Base-by-base conservation (phyloP, 2,329 filamentous ascomycete genomes). In the Cladosporium colombiae region DNA sequence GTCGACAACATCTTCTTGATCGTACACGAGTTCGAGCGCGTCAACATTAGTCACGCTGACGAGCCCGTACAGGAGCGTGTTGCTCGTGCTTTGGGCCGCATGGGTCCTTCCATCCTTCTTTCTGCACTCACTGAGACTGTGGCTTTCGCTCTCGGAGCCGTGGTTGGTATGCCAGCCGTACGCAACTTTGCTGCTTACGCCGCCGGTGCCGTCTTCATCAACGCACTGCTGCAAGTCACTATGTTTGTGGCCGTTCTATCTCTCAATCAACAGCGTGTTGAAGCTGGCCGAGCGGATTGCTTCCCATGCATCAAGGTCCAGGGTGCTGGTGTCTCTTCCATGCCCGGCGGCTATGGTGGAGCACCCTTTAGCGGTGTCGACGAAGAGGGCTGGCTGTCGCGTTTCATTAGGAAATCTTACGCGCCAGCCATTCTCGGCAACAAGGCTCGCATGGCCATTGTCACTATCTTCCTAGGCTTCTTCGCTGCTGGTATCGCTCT, bases 1-100 rank as follows among this genome's bases (percentile, higher is more conserved):
- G 96, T 99, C 2, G 95, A 99, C 84, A 99, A 99, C 75, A 98
- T 99, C 73, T 99, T 99, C 81, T 82, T 99, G 65, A 97, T 99
- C 66, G 95, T 99, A 0, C 95, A 99, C 78, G 95, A 99, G 78
- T 96, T 99, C 67, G 95, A 99, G 76, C 87, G 95, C 33, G 91
- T 97, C 75, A 99, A 99, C 74, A 81, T 93, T 71, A 96, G 90
- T 77, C 91, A 97, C 73, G 92, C 93, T 0, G 93, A 98, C 74
- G 90, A 93, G 68, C 86, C 90, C 77, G 89, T 99, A 2, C 91
- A 96, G 71, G 89, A 93, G 74, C 87, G 95, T 29, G 89, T 98
- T 64, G 90, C 92, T 6, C 89, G 91, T 74, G 91, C 95, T 2
- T 83, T 98, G n/a, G 94, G 95, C 25, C 88, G 95, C 63, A 99